Evolutionary conservation across 768 basidiomycete species (phyloP).

Genomic region (Boletus sensibilis): DNA sequence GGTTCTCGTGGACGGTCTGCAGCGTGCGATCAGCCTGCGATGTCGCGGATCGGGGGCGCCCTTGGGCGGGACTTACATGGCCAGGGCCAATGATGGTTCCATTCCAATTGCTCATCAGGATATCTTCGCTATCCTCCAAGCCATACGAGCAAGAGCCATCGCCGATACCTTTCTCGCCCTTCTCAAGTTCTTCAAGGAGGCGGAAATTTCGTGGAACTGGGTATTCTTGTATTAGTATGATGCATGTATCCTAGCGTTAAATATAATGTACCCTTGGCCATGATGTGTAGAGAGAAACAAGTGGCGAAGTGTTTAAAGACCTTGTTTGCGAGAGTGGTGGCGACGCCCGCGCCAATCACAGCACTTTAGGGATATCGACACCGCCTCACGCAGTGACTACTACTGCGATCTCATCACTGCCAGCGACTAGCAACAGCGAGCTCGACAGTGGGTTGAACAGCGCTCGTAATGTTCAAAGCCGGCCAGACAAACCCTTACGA

Average conservation of each 20-base stretch:
- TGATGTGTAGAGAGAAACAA: constrained; percentile 22
- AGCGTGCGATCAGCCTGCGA: constrained; percentile 14
- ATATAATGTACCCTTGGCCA: constrained; percentile 52
- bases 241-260: background rate
- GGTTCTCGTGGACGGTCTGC: constrained; percentile 96
- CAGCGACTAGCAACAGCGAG: constrained; percentile 20
- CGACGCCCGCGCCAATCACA: constrained; percentile 13
- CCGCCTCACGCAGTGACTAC: constrained; percentile 32
- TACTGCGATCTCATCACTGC: background rate
- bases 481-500: constrained; percentile 77
- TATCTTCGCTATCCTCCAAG: constrained; percentile 91
- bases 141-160: constrained; percentile 98
- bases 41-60: constrained; percentile 9
- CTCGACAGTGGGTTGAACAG: constrained; percentile 3
- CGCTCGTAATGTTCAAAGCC: constrained; percentile 63
- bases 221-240: background rate
- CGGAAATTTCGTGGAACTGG: constrained; percentile 95
- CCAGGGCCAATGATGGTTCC: constrained; percentile 99
- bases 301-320: constrained; percentile 5
- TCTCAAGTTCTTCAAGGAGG: constrained; percentile 96
- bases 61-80: constrained; percentile 61
- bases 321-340: background rate
- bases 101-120: constrained; percentile 98
- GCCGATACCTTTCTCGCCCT: constrained; percentile 99
- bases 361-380: constrained; percentile 17